Evolutionary conservation across 2,329 filamentous ascomycete genomes (phyloP).

Genomic region (Dissoconium aciculare): DNA sequence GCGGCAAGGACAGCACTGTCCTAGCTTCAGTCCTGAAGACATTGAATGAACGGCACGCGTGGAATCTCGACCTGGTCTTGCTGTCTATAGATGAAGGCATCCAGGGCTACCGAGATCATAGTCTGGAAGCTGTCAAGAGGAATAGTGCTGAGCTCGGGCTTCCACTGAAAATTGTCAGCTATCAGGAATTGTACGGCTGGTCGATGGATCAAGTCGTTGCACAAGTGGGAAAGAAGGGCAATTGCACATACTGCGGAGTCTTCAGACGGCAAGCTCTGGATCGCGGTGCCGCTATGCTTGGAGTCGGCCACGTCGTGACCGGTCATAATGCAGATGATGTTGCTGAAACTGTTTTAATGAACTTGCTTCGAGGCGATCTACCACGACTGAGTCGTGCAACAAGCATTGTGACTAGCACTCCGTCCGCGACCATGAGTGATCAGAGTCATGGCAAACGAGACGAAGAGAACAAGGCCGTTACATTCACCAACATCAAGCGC

Average conservation of each 20-base stretch:
- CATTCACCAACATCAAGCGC: conserved; percentile 71
- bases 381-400: conserved; percentile 77
- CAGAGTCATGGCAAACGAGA: conserved; percentile 4
- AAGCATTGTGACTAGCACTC: conserved; percentile 61
- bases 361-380: conserved; percentile 77
- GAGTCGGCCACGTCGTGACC: conserved; percentile 85
- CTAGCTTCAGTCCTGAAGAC: conserved; percentile 89
- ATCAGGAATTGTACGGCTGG: conserved; percentile 91
- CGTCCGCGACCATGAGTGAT: no score
- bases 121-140: conserved; percentile 86
- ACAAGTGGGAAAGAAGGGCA: conserved; percentile 92
- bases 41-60: conserved; percentile 75
- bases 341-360: conserved; percentile 96
- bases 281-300: conserved; percentile 72
- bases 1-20: conserved; percentile 94
- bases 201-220: conserved; percentile 98
- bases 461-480: conserved; percentile 30
- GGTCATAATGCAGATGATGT: conserved; percentile 97
- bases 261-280: conserved; percentile 90
- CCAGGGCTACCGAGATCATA: conserved; percentile 91
- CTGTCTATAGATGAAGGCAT: conserved; percentile 95
- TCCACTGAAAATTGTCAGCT: conserved; percentile 81
- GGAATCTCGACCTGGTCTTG: conserved; percentile 71
- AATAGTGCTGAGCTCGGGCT: conserved; percentile 86
- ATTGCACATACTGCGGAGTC: conserved; percentile 97